A percentile compares a stretch with the other conserved stretches of the same genome.
Conservation (phyloP, 805 yeast species). For the Hemisphaericaspora nanyangensis region DNA sequence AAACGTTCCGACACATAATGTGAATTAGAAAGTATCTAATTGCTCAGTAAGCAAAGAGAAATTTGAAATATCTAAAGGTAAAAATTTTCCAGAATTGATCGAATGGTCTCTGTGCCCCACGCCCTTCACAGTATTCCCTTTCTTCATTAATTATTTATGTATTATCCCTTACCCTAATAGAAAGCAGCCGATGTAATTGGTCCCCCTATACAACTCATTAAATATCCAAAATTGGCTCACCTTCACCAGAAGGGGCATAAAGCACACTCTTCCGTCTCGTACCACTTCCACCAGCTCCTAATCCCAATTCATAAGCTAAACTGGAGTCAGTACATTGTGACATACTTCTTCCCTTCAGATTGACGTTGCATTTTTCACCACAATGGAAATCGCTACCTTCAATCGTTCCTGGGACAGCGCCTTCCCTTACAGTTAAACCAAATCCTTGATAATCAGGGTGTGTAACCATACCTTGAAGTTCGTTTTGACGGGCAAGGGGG, state of each 20-base stretch:
- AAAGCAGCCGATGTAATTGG: too few relatives aligned
- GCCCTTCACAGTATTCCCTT: too few relatives aligned
- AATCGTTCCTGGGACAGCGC: constrained; percentile 1
- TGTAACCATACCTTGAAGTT: neutral
- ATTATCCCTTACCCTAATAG: too few relatives aligned
- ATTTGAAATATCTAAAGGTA: too few relatives aligned
- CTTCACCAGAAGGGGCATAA: neutral
- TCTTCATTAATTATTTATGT: too few relatives aligned
- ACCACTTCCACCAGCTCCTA: neutral
- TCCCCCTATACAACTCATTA: too few relatives aligned
- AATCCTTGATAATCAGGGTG: constrained; percentile 3
- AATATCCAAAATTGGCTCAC: too few relatives aligned
- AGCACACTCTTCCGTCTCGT: neutral
- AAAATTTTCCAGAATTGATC: too few relatives aligned
- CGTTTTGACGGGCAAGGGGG: neutral
- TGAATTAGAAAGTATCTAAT: too few relatives aligned
- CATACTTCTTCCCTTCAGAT: neutral
- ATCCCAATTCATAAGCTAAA: neutral
- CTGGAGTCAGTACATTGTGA: constrained; percentile 2
- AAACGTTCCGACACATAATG: too few relatives aligned
- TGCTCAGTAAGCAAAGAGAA: too few relatives aligned
- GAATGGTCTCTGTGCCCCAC: too few relatives aligned
- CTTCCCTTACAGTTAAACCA: neutral
- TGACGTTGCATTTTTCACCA: neutral
- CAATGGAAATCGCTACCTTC: neutral